phyloP scores from a whole-genome alignment of 495 filamentous ascomycete species.

The Hypoxylon cercidicola region DNA sequence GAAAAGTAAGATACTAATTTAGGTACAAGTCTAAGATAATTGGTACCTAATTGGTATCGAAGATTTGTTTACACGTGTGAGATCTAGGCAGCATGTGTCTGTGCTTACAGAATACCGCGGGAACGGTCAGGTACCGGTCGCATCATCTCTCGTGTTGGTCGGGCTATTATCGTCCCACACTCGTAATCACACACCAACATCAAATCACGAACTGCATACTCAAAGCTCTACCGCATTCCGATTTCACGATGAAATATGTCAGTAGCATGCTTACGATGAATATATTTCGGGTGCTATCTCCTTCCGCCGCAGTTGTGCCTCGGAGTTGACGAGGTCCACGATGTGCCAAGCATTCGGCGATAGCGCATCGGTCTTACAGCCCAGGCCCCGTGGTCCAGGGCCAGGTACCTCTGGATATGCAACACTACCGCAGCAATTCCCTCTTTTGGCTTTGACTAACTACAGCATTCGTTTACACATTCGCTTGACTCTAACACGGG shows the following conservation, averaged over 20 bases:
- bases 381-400: not conserved
- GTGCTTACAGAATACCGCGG: constrained; percentile 4
- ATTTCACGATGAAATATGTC: not conserved
- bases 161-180: constrained; percentile 36
- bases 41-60: constrained; percentile 12
- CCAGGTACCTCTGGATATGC: not conserved
- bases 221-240: not conserved
- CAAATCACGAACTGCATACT: constrained; percentile 18
- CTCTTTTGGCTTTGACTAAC: constrained; percentile 5
- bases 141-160: constrained; percentile 43
- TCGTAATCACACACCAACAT: constrained; percentile 24
- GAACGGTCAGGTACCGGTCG: constrained; percentile 38
- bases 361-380: constrained; percentile 7
- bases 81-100: constrained; percentile 17
- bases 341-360: constrained; percentile 10
- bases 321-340: constrained; percentile 23
- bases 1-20: not conserved
- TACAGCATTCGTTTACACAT: not conserved
- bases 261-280: constrained; percentile 16
- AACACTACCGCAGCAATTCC: constrained; percentile 1
- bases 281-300: constrained; percentile 22
- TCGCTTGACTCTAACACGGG: constrained; percentile 2
- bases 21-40: constrained; percentile 28
- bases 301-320: constrained; percentile 3
- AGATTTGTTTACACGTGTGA: constrained; percentile 25